Conservation (phyloP, 345 rosid species). For the Murraya paniculata region DNA sequence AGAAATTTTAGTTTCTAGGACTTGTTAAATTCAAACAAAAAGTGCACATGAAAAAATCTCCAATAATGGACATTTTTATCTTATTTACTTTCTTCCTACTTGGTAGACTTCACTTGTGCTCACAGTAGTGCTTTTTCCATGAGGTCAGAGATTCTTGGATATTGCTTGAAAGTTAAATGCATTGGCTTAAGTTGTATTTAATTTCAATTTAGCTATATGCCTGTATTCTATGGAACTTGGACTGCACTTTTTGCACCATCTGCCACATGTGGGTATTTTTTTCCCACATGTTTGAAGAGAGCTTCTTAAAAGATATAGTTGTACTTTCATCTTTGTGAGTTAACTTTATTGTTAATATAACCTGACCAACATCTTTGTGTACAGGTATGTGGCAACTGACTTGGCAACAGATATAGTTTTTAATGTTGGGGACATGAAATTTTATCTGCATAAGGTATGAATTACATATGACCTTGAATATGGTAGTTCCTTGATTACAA, state of each 20-base stretch:
- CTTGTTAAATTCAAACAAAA: neutral
- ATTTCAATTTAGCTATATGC: neutral
- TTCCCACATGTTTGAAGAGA: neutral
- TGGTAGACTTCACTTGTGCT: neutral
- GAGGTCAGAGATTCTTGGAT: neutral
- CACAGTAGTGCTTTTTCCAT: neutral
- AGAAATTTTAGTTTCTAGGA: neutral
- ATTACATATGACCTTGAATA: constrained; percentile 10
- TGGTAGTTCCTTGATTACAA: neutral
- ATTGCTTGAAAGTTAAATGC: neutral
- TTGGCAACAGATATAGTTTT: constrained; percentile 58
- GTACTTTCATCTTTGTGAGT: neutral
- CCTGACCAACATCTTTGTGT: constrained; percentile 5
- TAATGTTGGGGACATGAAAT: constrained; percentile 52
- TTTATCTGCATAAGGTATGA: constrained; percentile 73
- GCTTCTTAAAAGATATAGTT: neutral
- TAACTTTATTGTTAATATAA: constrained; percentile 6
- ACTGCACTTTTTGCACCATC: neutral
- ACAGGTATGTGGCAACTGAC: constrained; percentile 66
- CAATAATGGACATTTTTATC: neutral
- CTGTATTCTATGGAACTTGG: neutral
- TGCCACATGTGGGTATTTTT: neutral
- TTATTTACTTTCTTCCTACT: neutral
- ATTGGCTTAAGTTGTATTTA: neutral
- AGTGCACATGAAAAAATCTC: neutral